Conservation (phyloP, 352 stramenopile genomes). For the Globisporangium spiculum region DNA sequence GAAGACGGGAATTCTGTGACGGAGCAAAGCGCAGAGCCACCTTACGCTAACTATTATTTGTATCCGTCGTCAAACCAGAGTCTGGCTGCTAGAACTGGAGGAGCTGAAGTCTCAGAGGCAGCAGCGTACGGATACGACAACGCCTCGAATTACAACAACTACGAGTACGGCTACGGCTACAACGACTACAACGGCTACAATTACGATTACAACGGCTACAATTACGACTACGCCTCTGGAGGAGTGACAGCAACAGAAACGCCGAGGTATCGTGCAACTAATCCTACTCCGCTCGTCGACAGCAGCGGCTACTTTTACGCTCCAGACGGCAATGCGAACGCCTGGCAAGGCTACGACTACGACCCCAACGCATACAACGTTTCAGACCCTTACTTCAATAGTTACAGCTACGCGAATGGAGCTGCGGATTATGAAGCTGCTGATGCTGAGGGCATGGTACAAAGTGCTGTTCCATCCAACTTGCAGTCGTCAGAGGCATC, state of each 20-base stretch:
- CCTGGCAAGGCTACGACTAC: slow-evolving; percentile 30
- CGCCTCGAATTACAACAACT: slow-evolving; percentile 5
- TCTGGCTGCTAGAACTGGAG: not conserved
- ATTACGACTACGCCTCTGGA: slow-evolving; percentile 4
- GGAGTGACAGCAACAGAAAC: not conserved
- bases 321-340: slow-evolving; percentile 27
- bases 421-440: not conserved
- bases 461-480: not conserved
- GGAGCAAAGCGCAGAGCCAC: not conserved
- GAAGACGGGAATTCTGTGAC: not conserved
- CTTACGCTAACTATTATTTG: not conserved
- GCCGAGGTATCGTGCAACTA: not conserved
- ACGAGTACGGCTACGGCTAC: slow-evolving; percentile 27
- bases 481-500: not conserved
- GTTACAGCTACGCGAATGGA: slow-evolving; percentile 6
- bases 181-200: slow-evolving; percentile 9
- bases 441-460: not conserved
- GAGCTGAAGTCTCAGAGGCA: not conserved
- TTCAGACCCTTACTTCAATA: not conserved
- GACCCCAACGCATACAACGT: not conserved
- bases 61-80: not conserved
- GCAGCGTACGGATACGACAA: slow-evolving; percentile 21
- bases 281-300: slow-evolving; percentile 18
- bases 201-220: slow-evolving; percentile 19
- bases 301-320: slow-evolving; percentile 33